These are phyloP conservation scores for Boletus edulis DNA, from an alignment of 768 basidiomycete species.

Conservation along the genomic window DNA sequence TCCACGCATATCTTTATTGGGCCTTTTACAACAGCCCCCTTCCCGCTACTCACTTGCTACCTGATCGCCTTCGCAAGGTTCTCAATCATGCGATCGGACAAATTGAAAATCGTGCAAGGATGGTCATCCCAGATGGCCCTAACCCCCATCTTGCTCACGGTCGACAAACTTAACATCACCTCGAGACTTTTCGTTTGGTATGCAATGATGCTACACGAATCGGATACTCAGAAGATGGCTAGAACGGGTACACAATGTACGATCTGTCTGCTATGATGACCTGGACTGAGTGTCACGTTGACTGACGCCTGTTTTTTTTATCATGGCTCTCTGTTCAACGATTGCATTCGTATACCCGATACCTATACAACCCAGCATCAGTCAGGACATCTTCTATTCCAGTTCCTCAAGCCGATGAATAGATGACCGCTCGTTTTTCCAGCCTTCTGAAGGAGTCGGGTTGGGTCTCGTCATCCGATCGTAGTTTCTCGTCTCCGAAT, in stretches of 20 bases:
- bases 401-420: constrained; percentile 69
- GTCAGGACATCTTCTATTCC: constrained; percentile 80
- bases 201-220: constrained; percentile 48
- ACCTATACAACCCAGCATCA: constrained; percentile 80
- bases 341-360: constrained; percentile 74
- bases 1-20: constrained; percentile 82
- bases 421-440: constrained; percentile 58
- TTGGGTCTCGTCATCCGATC: constrained; percentile 47
- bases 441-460: constrained; percentile 58
- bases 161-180: constrained; percentile 71
- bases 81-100: constrained; percentile 61
- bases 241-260: constrained; percentile 39
- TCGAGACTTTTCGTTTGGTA: constrained; percentile 73
- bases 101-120: constrained; percentile 72
- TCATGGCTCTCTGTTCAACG: constrained; percentile 40
- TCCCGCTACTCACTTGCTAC: constrained; percentile 47
- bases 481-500: constrained; percentile 4
- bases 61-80: constrained; percentile 41
- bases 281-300: constrained; percentile 56
- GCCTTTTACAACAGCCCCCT: constrained; percentile 69
- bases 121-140: constrained; percentile 57
- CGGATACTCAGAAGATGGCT: constrained; percentile 45
- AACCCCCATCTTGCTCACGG: constrained; percentile 66
- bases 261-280: constrained; percentile 50
- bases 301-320: not conserved